Percentiles rank a stretch among this genome's conserved stretches.
Conservation (phyloP, 345 rosid species). For the Sonneratia alba region DNA sequence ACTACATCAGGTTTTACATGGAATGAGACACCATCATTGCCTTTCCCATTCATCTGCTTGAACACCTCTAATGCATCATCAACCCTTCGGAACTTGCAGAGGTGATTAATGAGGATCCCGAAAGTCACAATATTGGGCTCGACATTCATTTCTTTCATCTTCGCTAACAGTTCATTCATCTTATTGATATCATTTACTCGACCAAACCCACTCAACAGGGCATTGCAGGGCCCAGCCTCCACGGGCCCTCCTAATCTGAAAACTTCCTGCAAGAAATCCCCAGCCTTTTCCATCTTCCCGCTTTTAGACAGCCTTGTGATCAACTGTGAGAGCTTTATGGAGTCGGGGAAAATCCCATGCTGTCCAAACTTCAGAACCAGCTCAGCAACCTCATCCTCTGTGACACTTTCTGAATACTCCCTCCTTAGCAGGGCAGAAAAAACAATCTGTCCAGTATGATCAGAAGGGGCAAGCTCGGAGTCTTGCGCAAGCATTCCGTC, state of each 20-base stretch:
- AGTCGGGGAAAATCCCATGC: slow-evolving; percentile 39
- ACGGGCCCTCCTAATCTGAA: slow-evolving; percentile 34
- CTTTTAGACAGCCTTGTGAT: slow-evolving; percentile 38
- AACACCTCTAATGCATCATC: slow-evolving; percentile 60
- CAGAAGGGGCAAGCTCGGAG: slow-evolving; percentile 32
- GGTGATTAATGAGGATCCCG: slow-evolving; percentile 48
- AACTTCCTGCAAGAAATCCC: slow-evolving; percentile 35
- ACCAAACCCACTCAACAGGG: slow-evolving; percentile 46
- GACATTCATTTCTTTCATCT: slow-evolving; percentile 48
- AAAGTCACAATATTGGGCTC: slow-evolving; percentile 50
- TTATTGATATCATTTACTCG: slow-evolving; percentile 29
- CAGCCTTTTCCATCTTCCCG: slow-evolving; percentile 29
- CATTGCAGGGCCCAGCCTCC: slow-evolving; percentile 48
- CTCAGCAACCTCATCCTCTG: slow-evolving; percentile 29
- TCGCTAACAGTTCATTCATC: slow-evolving; percentile 42
- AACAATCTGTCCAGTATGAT: slow-evolving; percentile 33
- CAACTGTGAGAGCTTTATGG: slow-evolving; percentile 33
- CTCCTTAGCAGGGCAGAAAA: slow-evolving; percentile 28
- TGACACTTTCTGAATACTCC: slow-evolving; percentile 17
- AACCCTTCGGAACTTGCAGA: slow-evolving; percentile 52
- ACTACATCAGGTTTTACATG: slow-evolving; percentile 47
- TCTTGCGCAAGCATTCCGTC: slow-evolving; percentile 64
- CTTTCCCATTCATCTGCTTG: slow-evolving; percentile 31
- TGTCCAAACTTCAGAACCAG: slow-evolving; percentile 37
- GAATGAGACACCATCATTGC: slow-evolving; percentile 19